Evolutionary conservation across 2,329 filamentous ascomycete genomes (phyloP).

Genomic region (Talaromyces sp.): DNA sequence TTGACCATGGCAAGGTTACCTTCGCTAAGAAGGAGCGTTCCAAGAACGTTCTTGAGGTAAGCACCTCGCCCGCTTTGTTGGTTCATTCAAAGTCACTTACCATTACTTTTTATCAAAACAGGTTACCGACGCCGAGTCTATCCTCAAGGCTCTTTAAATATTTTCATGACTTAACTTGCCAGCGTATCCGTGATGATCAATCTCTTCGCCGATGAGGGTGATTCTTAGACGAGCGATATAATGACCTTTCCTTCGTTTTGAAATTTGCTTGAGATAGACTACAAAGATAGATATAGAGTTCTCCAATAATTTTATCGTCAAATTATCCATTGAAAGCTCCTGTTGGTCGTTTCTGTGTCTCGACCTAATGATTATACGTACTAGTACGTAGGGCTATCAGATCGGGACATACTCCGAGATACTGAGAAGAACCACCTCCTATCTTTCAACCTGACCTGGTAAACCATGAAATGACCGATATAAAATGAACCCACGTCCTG

Average conservation of each 20-base stretch:
- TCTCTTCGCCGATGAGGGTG: background rate
- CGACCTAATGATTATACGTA: background rate
- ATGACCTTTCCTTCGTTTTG: slow-evolving; percentile 8
- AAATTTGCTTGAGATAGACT: background rate
- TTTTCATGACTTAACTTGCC: background rate
- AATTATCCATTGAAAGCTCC: background rate
- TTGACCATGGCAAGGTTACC: slow-evolving; percentile 78
- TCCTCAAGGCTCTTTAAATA: slow-evolving; percentile 38
- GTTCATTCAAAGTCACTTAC: background rate
- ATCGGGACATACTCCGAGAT: background rate
- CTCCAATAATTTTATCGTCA: background rate
- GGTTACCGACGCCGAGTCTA: slow-evolving; percentile 39
- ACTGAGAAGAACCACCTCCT: background rate
- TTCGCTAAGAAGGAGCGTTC: slow-evolving; percentile 72
- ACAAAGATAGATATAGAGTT: slow-evolving; percentile 7
- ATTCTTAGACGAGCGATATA: background rate
- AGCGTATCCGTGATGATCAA: background rate
- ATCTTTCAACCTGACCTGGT: too few species aligned
- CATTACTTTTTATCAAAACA: slow-evolving; percentile 14
- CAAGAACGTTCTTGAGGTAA: slow-evolving; percentile 41
- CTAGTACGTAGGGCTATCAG: background rate
- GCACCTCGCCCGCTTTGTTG: background rate
- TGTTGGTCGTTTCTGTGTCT: background rate
- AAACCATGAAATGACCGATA: too few species aligned
- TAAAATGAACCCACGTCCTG: too few species aligned